Evolutionary conservation across 1,139 yeast species (phyloP).

Genomic region (Blastobotrys buckinghamii): DNA sequence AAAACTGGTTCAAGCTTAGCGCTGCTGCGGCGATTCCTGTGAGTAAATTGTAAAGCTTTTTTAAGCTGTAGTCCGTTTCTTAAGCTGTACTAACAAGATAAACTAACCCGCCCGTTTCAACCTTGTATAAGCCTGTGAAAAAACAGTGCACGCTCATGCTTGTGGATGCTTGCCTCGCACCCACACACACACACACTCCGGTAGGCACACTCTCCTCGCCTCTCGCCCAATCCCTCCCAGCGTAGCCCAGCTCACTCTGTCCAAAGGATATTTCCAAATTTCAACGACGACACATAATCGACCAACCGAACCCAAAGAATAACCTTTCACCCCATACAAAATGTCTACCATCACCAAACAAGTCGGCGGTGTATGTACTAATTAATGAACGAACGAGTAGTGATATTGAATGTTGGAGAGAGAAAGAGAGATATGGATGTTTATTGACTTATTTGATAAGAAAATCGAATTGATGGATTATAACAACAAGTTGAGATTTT

Average conservation of each 20-base stretch:
- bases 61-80: too few relatives aligned
- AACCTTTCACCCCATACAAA: conserved; percentile 2
- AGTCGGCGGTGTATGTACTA: conserved; percentile 34
- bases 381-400: background rate
- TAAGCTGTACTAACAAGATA: too few relatives aligned
- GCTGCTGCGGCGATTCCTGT: too few relatives aligned
- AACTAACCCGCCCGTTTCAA: too few relatives aligned
- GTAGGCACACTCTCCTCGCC: background rate
- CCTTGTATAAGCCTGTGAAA: too few relatives aligned
- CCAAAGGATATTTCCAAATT: background rate
- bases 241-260: background rate
- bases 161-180: background rate
- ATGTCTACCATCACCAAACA: conserved; percentile 35
- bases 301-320: conserved; percentile 10
- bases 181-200: background rate
- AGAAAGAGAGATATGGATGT: background rate
- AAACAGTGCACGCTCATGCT: too few relatives aligned
- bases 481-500: too few relatives aligned
- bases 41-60: too few relatives aligned
- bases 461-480: too few relatives aligned
- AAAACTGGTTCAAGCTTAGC: too few relatives aligned
- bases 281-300: conserved; percentile 7
- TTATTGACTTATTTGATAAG: too few relatives aligned
- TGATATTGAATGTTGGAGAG: conserved; percentile 3
- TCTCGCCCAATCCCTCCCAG: background rate